Evolutionary conservation across 2,329 filamentous ascomycete species (phyloP).

Genomic region (Talaromyces funiculosus): DNA sequence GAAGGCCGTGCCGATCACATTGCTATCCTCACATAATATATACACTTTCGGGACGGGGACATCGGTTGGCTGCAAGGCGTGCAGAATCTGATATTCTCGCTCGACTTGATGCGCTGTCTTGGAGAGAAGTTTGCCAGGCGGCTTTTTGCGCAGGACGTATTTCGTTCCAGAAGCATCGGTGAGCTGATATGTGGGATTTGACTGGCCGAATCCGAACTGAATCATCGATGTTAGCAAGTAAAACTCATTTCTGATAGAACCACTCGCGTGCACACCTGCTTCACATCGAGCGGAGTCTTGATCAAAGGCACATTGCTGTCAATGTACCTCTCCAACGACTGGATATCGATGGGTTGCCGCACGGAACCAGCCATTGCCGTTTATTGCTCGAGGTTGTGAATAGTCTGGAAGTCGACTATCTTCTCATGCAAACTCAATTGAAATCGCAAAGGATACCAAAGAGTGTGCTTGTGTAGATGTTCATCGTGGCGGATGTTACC

Average conservation of each 20-base stretch:
- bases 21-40: slow-evolving; percentile 76
- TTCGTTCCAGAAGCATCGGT: slow-evolving; percentile 63
- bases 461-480: not conserved
- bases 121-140: slow-evolving; percentile 86
- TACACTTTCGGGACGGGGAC: slow-evolving; percentile 82
- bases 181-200: slow-evolving; percentile 93
- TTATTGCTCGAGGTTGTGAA: not conserved
- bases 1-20: slow-evolving; percentile 81
- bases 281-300: slow-evolving; percentile 73
- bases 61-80: slow-evolving; percentile 70
- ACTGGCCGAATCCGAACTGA: slow-evolving; percentile 95
- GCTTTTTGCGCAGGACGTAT: slow-evolving; percentile 95
- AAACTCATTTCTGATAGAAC: not conserved
- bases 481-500: not conserved
- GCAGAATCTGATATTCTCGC: slow-evolving; percentile 86
- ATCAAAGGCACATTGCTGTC: slow-evolving; percentile 73
- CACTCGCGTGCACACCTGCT: slow-evolving; percentile 62
- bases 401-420: not conserved
- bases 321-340: slow-evolving; percentile 74
- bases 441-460: not conserved
- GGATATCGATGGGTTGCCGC: slow-evolving; percentile 82
- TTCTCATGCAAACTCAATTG: not conserved
- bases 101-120: slow-evolving; percentile 95
- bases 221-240: not conserved
- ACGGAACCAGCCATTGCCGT: slow-evolving; percentile 72